These are phyloP conservation scores for Zygnema cylindricum DNA, from an alignment of 139 green algal species.

Conservation along the genomic window DNA sequence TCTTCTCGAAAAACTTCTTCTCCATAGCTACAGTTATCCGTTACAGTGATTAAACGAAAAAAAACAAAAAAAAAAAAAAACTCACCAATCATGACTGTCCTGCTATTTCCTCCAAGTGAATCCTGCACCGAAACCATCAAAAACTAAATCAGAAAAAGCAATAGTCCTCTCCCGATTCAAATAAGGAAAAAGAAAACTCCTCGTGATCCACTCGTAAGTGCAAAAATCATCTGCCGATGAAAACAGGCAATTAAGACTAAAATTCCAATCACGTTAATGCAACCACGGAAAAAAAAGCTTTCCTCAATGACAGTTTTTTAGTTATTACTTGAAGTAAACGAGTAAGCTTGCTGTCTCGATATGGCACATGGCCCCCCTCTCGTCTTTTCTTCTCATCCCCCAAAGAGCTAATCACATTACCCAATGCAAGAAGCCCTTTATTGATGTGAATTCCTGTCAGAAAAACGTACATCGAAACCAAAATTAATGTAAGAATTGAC, in stretches of 20 bases:
- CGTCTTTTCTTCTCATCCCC: conserved; percentile 69
- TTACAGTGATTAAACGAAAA: too few species aligned
- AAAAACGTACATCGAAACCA: too few species aligned
- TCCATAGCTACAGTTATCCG: too few species aligned
- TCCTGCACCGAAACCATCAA: too few species aligned
- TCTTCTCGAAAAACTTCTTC: too few species aligned
- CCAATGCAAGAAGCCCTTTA: conserved; percentile 90
- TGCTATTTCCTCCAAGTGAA: too few species aligned
- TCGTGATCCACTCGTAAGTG: too few species aligned
- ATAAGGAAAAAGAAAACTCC: too few species aligned
- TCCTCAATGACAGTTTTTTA: conserved; percentile 9
- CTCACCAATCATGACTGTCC: too few species aligned
- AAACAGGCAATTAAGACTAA: conserved; percentile 2
- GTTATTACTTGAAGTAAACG: conserved; percentile 67
- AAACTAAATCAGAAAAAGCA: too few species aligned
- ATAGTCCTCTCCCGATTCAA: too few species aligned
- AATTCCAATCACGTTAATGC: conserved; percentile 15
- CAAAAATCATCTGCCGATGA: not conserved
- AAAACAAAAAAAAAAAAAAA: too few species aligned
- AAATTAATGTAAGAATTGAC: not conserved
- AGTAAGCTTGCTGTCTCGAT: conserved; percentile 74
- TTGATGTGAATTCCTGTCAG: conserved; percentile 92
- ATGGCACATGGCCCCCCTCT: conserved; percentile 67
- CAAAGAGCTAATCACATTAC: conserved; percentile 96
- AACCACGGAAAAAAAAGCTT: not conserved